Percentiles rank a stretch among this genome's conserved stretches.
Conservation (phyloP, 176 grass and related monocot genomes). For the Aegilops longissima region DNA sequence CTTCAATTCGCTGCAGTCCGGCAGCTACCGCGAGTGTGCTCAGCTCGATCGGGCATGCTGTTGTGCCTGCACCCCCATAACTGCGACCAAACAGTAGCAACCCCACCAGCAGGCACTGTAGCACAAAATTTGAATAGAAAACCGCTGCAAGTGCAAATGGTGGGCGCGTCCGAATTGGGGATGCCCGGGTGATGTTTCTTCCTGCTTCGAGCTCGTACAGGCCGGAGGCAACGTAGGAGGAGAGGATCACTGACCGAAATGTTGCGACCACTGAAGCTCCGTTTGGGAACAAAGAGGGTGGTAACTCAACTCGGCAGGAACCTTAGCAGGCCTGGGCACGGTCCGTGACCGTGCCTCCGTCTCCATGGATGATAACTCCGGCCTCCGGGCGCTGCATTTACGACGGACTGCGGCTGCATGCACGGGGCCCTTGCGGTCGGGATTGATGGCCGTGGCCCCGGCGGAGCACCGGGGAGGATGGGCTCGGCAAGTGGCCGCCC, state of each 20-base stretch:
- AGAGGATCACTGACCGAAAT: background rate
- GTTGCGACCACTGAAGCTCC: background rate
- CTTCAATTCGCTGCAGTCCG: background rate
- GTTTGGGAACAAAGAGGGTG: background rate
- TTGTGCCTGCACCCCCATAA: background rate
- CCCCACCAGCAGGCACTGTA: background rate
- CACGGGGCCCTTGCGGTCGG: background rate
- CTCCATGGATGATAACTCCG: background rate
- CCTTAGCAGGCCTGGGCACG: background rate
- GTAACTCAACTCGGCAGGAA: too few relatives aligned
- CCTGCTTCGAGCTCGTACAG: too few relatives aligned
- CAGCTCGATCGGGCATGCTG: background rate
- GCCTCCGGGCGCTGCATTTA: background rate
- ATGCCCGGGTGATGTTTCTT: background rate
- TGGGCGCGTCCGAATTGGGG: too few relatives aligned
- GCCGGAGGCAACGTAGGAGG: too few relatives aligned
- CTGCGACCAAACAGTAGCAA: background rate
- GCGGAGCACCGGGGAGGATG: background rate
- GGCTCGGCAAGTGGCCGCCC: too few relatives aligned
- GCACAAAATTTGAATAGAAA: background rate
- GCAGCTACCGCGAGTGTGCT: background rate
- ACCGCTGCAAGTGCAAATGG: background rate
- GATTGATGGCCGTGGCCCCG: background rate
- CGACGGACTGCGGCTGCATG: background rate
- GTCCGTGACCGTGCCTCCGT: background rate